Conservation (phyloP, 306 rosid genomes). For the Vigna reflexopilosa region DNA sequence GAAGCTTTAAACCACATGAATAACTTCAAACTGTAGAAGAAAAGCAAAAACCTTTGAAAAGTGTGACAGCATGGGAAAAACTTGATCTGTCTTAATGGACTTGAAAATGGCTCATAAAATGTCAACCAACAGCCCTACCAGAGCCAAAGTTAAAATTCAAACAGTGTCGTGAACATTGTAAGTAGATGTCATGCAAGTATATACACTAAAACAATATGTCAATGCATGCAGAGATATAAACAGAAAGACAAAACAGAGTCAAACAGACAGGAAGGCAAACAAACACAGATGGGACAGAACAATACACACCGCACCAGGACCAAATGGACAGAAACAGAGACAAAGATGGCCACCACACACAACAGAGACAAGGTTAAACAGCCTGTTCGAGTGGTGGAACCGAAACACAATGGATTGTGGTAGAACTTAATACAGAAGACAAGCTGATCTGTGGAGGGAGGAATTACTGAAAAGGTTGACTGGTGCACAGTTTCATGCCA, state of each 20-base stretch:
- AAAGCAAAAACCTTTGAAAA: constrained; percentile 8
- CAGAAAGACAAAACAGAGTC: neutral
- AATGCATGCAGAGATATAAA: neutral
- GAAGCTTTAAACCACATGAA: constrained; percentile 18
- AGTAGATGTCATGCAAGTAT: neutral
- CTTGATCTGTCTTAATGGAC: neutral
- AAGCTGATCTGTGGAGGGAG: neutral
- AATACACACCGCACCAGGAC: neutral
- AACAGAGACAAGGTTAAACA: neutral
- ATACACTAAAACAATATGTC: neutral
- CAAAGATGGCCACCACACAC: neutral
- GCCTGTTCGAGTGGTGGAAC: constrained; percentile 7
- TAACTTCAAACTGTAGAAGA: neutral
- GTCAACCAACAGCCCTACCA: neutral
- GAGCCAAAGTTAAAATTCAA: constrained; percentile 5
- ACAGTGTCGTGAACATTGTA: neutral
- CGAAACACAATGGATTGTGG: neutral
- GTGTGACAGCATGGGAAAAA: neutral
- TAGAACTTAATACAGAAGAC: neutral
- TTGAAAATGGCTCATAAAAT: neutral
- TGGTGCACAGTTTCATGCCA: neutral
- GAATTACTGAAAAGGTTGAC: neutral
- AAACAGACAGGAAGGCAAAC: neutral
- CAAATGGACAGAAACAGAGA: constrained; percentile 5
- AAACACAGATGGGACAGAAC: neutral